Evolutionary conservation across 306 rosid genomes (phyloP), one percentile per base, ranked within the genome.

Genomic region (Prunus persica): DNA sequence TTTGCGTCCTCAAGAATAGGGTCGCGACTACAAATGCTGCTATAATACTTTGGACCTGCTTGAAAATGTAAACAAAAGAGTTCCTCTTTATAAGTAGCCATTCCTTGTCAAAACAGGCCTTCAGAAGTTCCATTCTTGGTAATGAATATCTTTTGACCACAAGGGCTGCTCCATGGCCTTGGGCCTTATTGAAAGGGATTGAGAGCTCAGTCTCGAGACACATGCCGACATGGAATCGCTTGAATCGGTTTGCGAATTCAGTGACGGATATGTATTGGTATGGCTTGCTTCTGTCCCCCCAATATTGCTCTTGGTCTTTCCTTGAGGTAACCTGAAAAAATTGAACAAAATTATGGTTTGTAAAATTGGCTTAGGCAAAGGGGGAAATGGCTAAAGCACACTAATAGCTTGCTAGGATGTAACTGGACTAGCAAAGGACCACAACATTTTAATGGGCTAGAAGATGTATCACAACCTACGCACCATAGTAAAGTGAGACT

Each of bases 231-330:
- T 88, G 96, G 85, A 90, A 95, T 0, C 67, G n/a, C 86, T 90
- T 89, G 95, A 92, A 95, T 34, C 66, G 75, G 47, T 63, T 77
- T 6, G 87, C 88, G 8, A 95, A 95, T 58, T 95, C 98, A 0
- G 77, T 57, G 0, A 95, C 97, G 19, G 93, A 46, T 1, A 90
- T 0, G 73, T 76, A 88, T 8, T 84, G 76, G 74, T 90, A 95
- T 45, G 90, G 86, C 49, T 47, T 64, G 58, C 57, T 79, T 80
- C 89, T 80, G 46, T 89, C 88, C 32, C 81, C 81, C 98, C 98
- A 95, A 11, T 95, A 95, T 82, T 95, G 98, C 82, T 92, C 92
- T 73, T 95, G 98, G 68, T 95, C 98, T 71, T 92, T 95, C 79
- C 62, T 89, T 27, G 98, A 95, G 5, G 97, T 95, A 57, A 95